Evolutionary conservation across 2,329 filamentous ascomycete genomes (phyloP), one percentile per base, ranked within the genome.

Genomic region (Fusarium cicatricum): DNA sequence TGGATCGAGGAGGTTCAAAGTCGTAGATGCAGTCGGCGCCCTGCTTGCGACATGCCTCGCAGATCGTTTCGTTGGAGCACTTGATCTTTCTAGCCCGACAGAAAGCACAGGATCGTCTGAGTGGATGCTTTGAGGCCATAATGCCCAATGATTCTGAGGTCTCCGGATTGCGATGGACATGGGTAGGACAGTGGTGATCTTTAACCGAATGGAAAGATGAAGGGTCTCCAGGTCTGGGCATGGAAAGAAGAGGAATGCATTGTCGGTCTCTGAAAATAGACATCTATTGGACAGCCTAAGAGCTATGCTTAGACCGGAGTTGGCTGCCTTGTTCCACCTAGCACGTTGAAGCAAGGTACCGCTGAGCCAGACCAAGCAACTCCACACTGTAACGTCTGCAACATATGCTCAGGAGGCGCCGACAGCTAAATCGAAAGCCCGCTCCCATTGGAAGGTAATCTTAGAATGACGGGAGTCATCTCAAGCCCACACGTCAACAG

Each of bases 31-130:
- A 75, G 58, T 75, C 72, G 41, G 69, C 71, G 10, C 71, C 72
- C 48, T 75, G 73, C 33, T 70, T 68, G 34, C 72, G 70, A 39
- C 73, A 75, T 21, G 73, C 73, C 50, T 75, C 71, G 64, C 73
- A 75, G 32, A 75, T 75, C 23, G 70, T 70, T 39, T 73, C 73
- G 58, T 75, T 75, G 47, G 71, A 74, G 55, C 73, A 75, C 47
- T 74, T 75, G 64, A 75, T 75, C 62, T 75, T 75, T 14, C 73
- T 66, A 21, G 73, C 72, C n/a, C 73, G 70, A 59, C 73, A 75
- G 46, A 75, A 75, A 47, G 71, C 68, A 59, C 73, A 75, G 2
- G 72, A 75, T 21, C 71, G 66, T 41, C 72, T 70, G 16, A 74
- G 51, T 2, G 72, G 70, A 32, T 74, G 71, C 49, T 72, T 72